These are phyloP conservation scores for Lachnellula occidentalis DNA, from an alignment of 2,329 filamentous ascomycete species.

Conservation along the genomic window DNA sequence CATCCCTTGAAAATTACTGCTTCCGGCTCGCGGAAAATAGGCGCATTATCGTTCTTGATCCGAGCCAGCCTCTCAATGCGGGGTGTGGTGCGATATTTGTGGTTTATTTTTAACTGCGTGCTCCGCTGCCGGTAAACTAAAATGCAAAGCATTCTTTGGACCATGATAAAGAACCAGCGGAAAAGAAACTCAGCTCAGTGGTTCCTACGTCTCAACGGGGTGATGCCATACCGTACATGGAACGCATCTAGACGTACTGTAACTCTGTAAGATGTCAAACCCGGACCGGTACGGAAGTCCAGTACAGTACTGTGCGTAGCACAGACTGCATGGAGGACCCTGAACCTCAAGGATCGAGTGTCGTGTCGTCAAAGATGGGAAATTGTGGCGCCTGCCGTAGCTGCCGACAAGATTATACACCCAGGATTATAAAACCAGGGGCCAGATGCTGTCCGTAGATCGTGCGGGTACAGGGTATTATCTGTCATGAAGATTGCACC, in stretches of 20 bases:
- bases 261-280: too few species aligned
- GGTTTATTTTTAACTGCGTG: not conserved
- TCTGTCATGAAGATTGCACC: too few species aligned
- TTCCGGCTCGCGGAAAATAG: slow-evolving; percentile 13
- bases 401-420: slow-evolving; percentile 4
- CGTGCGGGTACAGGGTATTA: too few species aligned
- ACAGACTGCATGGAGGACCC: not conserved
- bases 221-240: too few species aligned
- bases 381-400: slow-evolving; percentile 16
- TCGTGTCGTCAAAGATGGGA: not conserved
- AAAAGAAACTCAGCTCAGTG: too few species aligned
- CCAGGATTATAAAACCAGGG: too few species aligned
- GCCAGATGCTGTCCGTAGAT: too few species aligned
- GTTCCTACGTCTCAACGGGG: too few species aligned
- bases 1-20: slow-evolving; percentile 1
- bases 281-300: too few species aligned
- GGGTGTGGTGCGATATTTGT: not conserved
- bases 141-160: too few species aligned
- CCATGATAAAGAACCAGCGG: too few species aligned
- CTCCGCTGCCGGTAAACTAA: not conserved
- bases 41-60: slow-evolving; percentile 13
- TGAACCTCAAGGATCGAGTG: not conserved
- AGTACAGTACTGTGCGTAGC: not conserved
- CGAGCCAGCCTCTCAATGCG: not conserved
- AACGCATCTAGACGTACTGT: too few species aligned